A percentile compares a stretch with the other conserved stretches of the same genome.
Conservation (phyloP, 2,329 filamentous ascomycete species). For the Botryotinia convoluta region DNA sequence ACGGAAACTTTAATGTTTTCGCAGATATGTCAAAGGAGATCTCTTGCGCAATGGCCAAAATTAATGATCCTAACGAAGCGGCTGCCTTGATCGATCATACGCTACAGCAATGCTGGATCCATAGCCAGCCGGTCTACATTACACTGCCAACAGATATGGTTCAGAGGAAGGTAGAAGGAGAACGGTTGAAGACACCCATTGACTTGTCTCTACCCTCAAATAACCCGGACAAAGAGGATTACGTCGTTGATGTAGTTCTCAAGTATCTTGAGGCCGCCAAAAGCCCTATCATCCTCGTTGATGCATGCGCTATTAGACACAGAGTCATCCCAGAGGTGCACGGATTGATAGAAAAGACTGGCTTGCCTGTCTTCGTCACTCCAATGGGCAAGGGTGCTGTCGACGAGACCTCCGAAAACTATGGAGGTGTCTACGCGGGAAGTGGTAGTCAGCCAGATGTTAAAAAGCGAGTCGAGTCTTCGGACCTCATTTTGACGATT, state of each 20-base stretch:
- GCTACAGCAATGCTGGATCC: constrained; percentile 69
- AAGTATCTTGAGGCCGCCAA: constrained; percentile 70
- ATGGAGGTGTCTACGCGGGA: constrained; percentile 84
- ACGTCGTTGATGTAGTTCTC: constrained; percentile 77
- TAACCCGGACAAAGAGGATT: constrained; percentile 69
- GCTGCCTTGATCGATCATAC: constrained; percentile 75
- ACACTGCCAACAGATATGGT: constrained; percentile 81
- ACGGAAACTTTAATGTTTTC: constrained; percentile 81
- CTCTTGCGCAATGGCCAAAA: constrained; percentile 67
- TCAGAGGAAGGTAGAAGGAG: constrained; percentile 70
- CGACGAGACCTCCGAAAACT: constrained; percentile 71
- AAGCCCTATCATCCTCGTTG: constrained; percentile 75
- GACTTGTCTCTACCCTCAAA: constrained; percentile 64
- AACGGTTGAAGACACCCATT: constrained; percentile 66
- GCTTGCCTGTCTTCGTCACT: constrained; percentile 79
- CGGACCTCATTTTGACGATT: constrained; percentile 69
- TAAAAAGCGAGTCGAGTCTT: constrained; percentile 60
- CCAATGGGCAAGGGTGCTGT: constrained; percentile 88
- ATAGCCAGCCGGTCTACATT: constrained; percentile 78
- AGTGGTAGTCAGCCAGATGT: constrained; percentile 66
- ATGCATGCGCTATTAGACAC: constrained; percentile 79
- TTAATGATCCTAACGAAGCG: constrained; percentile 68
- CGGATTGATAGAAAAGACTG: constrained; percentile 67
- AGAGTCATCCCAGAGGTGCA: constrained; percentile 70
- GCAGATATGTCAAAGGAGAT: constrained; percentile 72